Evolutionary conservation across 2,329 filamentous ascomycete species (phyloP).

Genomic region (Penicillium sp.): DNA sequence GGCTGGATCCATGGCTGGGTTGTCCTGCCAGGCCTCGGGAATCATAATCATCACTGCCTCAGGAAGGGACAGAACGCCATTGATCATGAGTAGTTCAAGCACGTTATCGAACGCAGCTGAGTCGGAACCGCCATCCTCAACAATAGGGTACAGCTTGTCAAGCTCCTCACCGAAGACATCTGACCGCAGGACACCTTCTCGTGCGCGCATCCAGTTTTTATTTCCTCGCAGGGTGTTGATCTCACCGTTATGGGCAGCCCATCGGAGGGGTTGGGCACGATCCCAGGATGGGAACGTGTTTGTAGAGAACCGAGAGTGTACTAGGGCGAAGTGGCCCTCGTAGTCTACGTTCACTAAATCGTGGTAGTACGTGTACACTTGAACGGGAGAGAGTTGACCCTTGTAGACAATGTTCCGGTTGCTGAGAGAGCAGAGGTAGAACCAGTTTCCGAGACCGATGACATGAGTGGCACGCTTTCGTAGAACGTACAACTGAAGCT

Average conservation of each 20-base stretch:
- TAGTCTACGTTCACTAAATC: slow-evolving; percentile 96
- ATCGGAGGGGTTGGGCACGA: slow-evolving; percentile 89
- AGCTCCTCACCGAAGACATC: slow-evolving; percentile 90
- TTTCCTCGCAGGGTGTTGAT: slow-evolving; percentile 97
- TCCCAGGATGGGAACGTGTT: slow-evolving; percentile 99
- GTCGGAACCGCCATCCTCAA: slow-evolving; percentile 94
- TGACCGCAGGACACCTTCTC: slow-evolving; percentile 92
- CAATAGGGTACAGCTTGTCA: slow-evolving; percentile 85
- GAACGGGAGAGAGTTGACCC: slow-evolving; percentile 87
- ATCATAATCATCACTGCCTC: slow-evolving; percentile 99
- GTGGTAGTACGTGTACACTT: slow-evolving; percentile 98
- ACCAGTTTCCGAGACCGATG: slow-evolving; percentile 96
- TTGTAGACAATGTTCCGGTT: slow-evolving; percentile 99
- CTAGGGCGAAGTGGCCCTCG: slow-evolving; percentile 92
- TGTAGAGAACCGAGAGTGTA: slow-evolving; percentile 95
- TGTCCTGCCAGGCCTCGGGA: slow-evolving; percentile 96
- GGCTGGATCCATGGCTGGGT: slow-evolving; percentile 83
- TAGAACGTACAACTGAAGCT: slow-evolving; percentile 89
- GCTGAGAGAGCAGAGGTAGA: slow-evolving; percentile 93
- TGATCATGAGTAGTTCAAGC: slow-evolving; percentile 87
- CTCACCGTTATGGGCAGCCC: slow-evolving; percentile 98
- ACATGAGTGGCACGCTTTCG: slow-evolving; percentile 93
- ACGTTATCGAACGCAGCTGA: slow-evolving; percentile 98
- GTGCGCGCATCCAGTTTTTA: slow-evolving; percentile 99
- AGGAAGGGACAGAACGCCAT: slow-evolving; percentile 89